Evolutionary conservation across 2,329 filamentous ascomycete genomes (phyloP).

Genomic region (Didymella lethalis): DNA sequence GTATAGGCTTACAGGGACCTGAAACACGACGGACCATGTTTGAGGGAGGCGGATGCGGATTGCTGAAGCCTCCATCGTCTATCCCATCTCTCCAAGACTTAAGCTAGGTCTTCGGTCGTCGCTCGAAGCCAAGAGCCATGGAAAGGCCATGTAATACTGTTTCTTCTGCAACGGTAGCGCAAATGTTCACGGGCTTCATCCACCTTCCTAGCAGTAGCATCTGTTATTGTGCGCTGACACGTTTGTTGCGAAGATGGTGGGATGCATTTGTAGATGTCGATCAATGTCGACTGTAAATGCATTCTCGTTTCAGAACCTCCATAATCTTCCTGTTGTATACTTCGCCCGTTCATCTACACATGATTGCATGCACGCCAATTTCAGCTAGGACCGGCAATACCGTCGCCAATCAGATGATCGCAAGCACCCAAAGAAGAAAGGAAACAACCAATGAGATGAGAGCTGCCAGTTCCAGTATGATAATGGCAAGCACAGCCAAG

Average conservation of each 20-base stretch:
- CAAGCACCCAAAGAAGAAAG: slow-evolving; percentile 5
- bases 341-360: slow-evolving; percentile 13
- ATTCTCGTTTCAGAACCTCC: slow-evolving; percentile 4
- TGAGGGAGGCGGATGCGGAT: background rate
- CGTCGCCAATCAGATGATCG: background rate
- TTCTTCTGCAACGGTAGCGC: too few relatives aligned
- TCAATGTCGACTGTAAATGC: background rate
- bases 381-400: background rate
- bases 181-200: too few relatives aligned
- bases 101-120: background rate
- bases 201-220: background rate
- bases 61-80: background rate
- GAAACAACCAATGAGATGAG: slow-evolving; percentile 9
- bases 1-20: background rate
- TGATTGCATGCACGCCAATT: slow-evolving; percentile 3
- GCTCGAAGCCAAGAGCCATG: background rate
- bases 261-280: background rate
- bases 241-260: background rate
- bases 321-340: slow-evolving; percentile 5
- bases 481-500: slow-evolving; percentile 6
- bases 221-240: background rate
- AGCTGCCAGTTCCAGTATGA: slow-evolving; percentile 14
- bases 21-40: background rate
- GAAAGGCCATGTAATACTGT: background rate
- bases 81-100: background rate